phyloP scores from a whole-genome alignment of 495 filamentous ascomycete genomes.

The Neurospora sp. region DNA sequence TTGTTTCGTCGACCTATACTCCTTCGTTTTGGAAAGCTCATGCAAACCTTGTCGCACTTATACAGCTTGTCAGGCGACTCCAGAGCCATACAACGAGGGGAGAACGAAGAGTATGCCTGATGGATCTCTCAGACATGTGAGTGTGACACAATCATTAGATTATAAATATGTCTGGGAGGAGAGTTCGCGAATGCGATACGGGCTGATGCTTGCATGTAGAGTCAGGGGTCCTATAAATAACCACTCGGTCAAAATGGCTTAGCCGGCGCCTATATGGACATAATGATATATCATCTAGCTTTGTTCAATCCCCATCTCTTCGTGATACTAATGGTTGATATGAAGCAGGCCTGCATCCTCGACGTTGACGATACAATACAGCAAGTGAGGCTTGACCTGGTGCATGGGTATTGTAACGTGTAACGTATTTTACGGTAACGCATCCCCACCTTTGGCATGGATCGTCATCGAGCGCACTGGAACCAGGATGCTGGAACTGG shows the following conservation, averaged over 20 bases:
- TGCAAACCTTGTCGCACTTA: neutral
- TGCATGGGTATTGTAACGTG: neutral
- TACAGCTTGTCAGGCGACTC: neutral
- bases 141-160: neutral
- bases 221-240: neutral
- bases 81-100: neutral
- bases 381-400: neutral
- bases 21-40: neutral
- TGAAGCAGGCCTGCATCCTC: neutral
- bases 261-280: neutral
- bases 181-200: neutral
- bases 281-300: neutral
- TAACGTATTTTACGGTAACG: neutral
- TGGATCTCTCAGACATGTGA: neutral
- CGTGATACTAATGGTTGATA: neutral
- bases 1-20: neutral
- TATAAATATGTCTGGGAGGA: neutral
- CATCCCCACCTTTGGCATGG: neutral
- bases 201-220: neutral
- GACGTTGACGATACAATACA: neutral
- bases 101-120: neutral
- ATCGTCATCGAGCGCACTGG: neutral
- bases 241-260: neutral
- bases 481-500: neutral
- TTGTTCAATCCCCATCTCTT: neutral